Percentiles rank a stretch among this genome's conserved stretches.
phyloP scores from a whole-genome alignment of 768 basidiomycete genomes.

The Boletus tylopilopsis region DNA sequence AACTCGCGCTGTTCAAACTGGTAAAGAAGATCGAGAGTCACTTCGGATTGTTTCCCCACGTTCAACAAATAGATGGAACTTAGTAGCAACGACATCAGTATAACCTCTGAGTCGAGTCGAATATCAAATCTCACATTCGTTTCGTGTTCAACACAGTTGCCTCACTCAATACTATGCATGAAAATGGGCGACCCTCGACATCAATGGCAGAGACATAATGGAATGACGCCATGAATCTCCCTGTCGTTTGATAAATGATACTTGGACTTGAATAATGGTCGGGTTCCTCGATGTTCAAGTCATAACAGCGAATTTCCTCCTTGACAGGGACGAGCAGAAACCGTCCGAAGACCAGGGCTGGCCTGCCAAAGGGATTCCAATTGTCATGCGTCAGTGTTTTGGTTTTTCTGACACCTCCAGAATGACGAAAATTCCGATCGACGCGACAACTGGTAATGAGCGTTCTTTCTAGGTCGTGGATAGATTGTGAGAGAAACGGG shows the following conservation, averaged over 20 bases:
- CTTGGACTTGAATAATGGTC: neutral
- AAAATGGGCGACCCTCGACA: slow-evolving; percentile 12
- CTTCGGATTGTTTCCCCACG: neutral
- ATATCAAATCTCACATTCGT: slow-evolving; percentile 1
- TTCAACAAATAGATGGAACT: slow-evolving; percentile 10
- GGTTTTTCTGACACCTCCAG: neutral
- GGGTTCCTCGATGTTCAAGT: neutral
- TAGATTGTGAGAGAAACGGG: too few species aligned
- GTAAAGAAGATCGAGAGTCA: slow-evolving; percentile 10
- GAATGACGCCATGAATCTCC: neutral
- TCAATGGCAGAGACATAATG: slow-evolving; percentile 10
- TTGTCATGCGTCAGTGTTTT: neutral
- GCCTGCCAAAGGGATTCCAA: slow-evolving; percentile 8
- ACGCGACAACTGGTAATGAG: too few species aligned
- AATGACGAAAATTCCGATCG: too few species aligned
- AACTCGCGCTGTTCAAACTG: neutral
- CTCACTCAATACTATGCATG: slow-evolving; percentile 13
- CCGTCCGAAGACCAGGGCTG: slow-evolving; percentile 11
- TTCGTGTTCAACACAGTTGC: neutral
- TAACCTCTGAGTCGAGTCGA: neutral
- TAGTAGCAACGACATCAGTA: slow-evolving; percentile 1
- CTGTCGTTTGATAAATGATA: slow-evolving; percentile 7
- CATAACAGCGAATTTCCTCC: slow-evolving; percentile 14
- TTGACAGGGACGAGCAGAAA: slow-evolving; percentile 15
- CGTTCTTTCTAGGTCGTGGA: too few species aligned